Evolutionary conservation across 257 asterid genomes (phyloP), one percentile per base, ranked within the genome.

Genomic region (Cruciata laevipes): DNA sequence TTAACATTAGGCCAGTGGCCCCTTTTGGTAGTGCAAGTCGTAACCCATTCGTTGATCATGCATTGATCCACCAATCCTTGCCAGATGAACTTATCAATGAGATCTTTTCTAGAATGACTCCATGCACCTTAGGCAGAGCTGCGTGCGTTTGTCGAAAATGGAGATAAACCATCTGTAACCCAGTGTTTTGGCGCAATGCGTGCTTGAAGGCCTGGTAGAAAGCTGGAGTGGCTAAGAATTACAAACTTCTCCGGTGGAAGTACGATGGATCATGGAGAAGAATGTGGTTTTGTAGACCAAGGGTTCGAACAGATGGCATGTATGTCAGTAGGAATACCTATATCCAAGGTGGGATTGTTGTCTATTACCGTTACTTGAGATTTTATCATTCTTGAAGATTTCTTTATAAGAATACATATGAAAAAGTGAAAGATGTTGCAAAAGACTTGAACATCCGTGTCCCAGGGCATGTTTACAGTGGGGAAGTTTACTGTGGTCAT

Each of bases 251-350:
- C 25, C 96, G 88, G 47, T 84, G 80, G 5, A 66, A 53, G 37
- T 93, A 86, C 77, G 81, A 83, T 79, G 94, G 97, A 69, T 90
- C 95, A n/a, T 93, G 98, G 98, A 88, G 88, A 80, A 89, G 82
- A 82, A 93, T 93, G 98, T 93, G 98, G 98, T 90, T 93, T 69
- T 78, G 76, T 76, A 86, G 97, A 71, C 98, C 98, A 69, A 80
- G 98, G 82, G 82, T 93, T 69, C 89, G 98, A 63, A 85, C 95
- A 51, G 98, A 93, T 78, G 98, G 98, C 90, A 81, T 93, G 7
- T 93, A 93, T 70, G 96, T 93, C 59, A 93, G 99, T 68, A 85
- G 97, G 80, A 93, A 93, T 78, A 93, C 99, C 71, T 93, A 88
- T 68, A 93, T 90, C 69, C 97, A 91, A 76, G 87, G 92, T 68